Evolutionary conservation across 805 yeast species (phyloP).

Genomic region (Yarrowia sp.): DNA sequence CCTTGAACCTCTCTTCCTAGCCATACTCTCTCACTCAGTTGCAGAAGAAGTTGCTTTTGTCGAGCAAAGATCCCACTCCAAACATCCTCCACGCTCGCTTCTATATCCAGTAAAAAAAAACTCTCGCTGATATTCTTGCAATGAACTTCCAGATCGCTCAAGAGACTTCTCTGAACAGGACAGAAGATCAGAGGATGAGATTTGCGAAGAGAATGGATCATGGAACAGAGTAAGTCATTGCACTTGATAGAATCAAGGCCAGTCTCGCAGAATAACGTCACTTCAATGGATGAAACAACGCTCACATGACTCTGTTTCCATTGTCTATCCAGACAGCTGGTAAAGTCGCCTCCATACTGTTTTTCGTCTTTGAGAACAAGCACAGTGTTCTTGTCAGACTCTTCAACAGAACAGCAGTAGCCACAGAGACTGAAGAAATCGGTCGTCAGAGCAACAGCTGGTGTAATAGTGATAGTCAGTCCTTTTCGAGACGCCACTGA

Average conservation of each 20-base stretch:
- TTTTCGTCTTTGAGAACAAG: not conserved
- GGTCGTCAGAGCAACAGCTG: not conserved
- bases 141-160: not conserved
- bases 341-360: slow-evolving; percentile 8
- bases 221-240: not conserved
- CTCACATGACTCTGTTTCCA: not conserved
- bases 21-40: not conserved
- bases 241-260: not conserved
- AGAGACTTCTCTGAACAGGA: not conserved
- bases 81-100: not conserved
- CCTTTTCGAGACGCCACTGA: not conserved
- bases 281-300: not conserved
- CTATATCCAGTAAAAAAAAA: not conserved
- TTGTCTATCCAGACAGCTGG: not conserved
- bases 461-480: not conserved
- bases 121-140: slow-evolving; percentile 4
- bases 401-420: not conserved
- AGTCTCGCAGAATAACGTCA: not conserved
- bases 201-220: not conserved
- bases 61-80: not conserved
- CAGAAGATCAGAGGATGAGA: slow-evolving; percentile 5
- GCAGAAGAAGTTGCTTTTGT: not conserved
- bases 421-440: slow-evolving; percentile 6
- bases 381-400: not conserved
- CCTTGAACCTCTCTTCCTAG: not conserved